Percentiles rank a stretch among this genome's conserved stretches.
Evolutionary conservation across 768 basidiomycete genomes (phyloP).

Genomic region (Rhodotorula toruloides): DNA sequence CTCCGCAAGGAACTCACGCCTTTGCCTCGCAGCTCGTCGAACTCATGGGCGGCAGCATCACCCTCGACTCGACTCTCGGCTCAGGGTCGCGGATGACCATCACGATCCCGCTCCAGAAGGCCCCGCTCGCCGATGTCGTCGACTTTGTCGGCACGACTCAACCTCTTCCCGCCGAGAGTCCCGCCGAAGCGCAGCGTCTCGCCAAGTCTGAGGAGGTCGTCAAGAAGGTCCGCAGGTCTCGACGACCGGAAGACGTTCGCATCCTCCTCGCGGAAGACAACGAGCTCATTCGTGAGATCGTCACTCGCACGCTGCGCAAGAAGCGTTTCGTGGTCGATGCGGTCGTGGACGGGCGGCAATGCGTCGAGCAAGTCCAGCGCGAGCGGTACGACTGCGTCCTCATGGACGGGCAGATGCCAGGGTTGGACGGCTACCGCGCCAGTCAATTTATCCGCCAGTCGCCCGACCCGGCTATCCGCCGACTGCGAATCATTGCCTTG

Average conservation of each 20-base stretch:
- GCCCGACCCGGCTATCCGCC: background rate
- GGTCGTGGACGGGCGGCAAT: conserved; percentile 43
- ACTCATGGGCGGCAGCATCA: conserved; percentile 26
- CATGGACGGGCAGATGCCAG: conserved; percentile 41
- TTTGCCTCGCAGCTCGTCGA: conserved; percentile 22
- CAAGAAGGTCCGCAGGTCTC: background rate
- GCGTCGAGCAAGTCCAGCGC: conserved; percentile 42
- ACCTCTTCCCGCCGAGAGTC: background rate
- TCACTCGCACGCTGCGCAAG: conserved; percentile 10
- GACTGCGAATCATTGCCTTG: conserved; percentile 83
- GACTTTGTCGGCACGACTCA: background rate
- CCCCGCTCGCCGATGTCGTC: conserved; percentile 2
- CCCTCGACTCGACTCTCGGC: conserved; percentile 5
- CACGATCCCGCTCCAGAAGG: conserved; percentile 8
- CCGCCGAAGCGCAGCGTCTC: background rate
- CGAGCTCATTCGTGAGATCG: conserved; percentile 22
- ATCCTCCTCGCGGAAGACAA: conserved; percentile 33
- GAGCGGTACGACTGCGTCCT: conserved; percentile 44
- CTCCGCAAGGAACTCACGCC: background rate
- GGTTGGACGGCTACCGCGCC: conserved; percentile 32
- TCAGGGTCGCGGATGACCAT: conserved; percentile 11
- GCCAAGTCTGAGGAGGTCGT: background rate
- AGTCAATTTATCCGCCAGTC: conserved; percentile 11
- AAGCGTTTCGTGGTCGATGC: conserved; percentile 39
- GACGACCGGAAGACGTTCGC: conserved; percentile 4